phyloP scores from a whole-genome alignment of 768 basidiomycete genomes.

The Calocybe gangraenosa region DNA sequence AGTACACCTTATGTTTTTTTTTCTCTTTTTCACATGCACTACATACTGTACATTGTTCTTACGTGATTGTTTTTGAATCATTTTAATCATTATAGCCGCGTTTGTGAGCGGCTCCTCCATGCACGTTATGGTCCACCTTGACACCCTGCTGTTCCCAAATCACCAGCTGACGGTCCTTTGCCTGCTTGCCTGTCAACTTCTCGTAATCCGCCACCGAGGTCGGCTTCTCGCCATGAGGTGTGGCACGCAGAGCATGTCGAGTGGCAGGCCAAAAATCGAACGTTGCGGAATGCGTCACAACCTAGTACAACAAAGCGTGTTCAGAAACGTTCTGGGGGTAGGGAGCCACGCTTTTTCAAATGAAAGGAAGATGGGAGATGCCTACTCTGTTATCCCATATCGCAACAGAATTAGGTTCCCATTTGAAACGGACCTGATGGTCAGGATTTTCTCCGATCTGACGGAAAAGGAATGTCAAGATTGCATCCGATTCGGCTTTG shows the following conservation, averaged over 20 bases:
- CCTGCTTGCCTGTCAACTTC: constrained; percentile 54
- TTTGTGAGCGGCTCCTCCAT: constrained; percentile 29
- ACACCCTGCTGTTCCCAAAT: constrained; percentile 68
- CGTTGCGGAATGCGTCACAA: constrained; percentile 74
- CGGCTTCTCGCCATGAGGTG: constrained; percentile 78
- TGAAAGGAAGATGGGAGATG: background rate
- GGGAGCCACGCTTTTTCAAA: too few species aligned
- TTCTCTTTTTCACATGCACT: background rate
- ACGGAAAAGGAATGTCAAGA: constrained; percentile 67
- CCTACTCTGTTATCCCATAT: constrained; percentile 83
- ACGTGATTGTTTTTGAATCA: background rate
- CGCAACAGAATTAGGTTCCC: constrained; percentile 75
- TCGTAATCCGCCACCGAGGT: constrained; percentile 74
- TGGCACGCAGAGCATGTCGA: constrained; percentile 76
- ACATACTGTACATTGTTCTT: background rate
- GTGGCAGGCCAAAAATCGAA: constrained; percentile 80
- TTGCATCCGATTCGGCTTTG: constrained; percentile 75
- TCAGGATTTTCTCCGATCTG: constrained; percentile 69
- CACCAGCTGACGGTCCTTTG: constrained; percentile 71
- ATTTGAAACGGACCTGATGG: constrained; percentile 73
- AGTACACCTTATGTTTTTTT: background rate
- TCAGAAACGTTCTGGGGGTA: background rate
- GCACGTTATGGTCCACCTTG: constrained; percentile 26
- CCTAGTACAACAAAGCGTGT: constrained; percentile 36
- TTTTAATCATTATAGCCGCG: constrained; percentile 61